A percentile compares a stretch with the other conserved stretches of the same genome.
Evolutionary conservation across 148 eudicot genomes (phyloP).

Genomic region (Pouteria glomerata): DNA sequence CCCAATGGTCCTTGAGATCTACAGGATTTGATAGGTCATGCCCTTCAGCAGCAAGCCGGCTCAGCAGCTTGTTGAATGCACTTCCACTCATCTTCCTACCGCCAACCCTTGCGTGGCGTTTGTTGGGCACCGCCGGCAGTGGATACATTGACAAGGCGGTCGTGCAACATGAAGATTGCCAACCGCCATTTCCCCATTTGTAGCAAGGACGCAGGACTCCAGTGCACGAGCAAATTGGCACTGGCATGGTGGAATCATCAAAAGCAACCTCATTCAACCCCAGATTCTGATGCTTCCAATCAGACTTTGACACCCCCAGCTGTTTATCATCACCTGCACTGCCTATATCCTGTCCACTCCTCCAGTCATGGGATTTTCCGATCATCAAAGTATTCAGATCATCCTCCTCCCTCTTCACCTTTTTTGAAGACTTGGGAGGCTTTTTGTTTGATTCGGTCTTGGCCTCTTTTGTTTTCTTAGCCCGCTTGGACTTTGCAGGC

Average conservation of each 20-base stretch:
- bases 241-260: conserved; percentile 83
- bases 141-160: conserved; percentile 81
- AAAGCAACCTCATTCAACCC: conserved; percentile 85
- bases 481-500: conserved; percentile 42
- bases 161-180: conserved; percentile 98
- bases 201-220: conserved; percentile 80
- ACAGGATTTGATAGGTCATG: conserved; percentile 78
- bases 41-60: conserved; percentile 79
- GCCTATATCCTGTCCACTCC: conserved; percentile 36
- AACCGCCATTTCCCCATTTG: conserved; percentile 98
- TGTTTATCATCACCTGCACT: conserved; percentile 35
- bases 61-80: conserved; percentile 76
- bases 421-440: conserved; percentile 43
- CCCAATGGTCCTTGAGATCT: conserved; percentile 90
- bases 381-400: conserved; percentile 48
- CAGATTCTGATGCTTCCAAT: conserved; percentile 77
- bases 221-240: conserved; percentile 90
- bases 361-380: conserved; percentile 53
- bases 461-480: conserved; percentile 57
- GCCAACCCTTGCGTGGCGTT: conserved; percentile 82
- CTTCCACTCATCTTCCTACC: conserved; percentile 97
- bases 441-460: conserved; percentile 43
- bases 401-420: conserved; percentile 55
- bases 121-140: conserved; percentile 75
- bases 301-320: conserved; percentile 32